Evolutionary conservation across 192 early-diverging fungal species (phyloP).

Genomic region (Coemansia sp.): DNA sequence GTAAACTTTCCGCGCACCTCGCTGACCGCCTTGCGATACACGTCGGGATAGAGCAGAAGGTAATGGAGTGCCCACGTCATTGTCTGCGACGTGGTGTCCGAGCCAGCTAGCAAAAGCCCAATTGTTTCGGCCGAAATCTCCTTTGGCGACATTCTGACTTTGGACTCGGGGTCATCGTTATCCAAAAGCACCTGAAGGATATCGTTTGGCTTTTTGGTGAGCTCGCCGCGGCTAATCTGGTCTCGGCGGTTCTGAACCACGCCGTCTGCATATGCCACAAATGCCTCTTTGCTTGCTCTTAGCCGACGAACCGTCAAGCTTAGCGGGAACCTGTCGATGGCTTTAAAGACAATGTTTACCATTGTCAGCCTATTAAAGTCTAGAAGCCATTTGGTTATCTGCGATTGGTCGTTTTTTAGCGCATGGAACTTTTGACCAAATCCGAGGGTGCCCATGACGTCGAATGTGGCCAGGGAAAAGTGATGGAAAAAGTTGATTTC

Average conservation of each 20-base stretch:
- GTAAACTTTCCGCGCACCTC: slow-evolving; percentile 24
- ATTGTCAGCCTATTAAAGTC: slow-evolving; percentile 14
- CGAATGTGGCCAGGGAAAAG: slow-evolving; percentile 27
- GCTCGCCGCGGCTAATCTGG: neutral
- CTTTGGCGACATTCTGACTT: slow-evolving; percentile 25
- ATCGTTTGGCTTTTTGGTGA: slow-evolving; percentile 16
- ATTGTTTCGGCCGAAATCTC: slow-evolving; percentile 40
- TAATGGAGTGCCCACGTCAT: slow-evolving; percentile 37
- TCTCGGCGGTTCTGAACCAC: slow-evolving; percentile 22
- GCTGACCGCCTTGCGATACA: slow-evolving; percentile 6
- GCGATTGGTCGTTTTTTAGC: slow-evolving; percentile 13
- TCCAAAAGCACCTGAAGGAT: slow-evolving; percentile 45
- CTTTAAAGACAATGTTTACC: neutral
- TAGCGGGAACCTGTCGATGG: neutral
- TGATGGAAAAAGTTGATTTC: slow-evolving; percentile 24
- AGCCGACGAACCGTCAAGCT: neutral
- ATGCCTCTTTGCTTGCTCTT: slow-evolving; percentile 18
- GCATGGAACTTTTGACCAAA: slow-evolving; percentile 40
- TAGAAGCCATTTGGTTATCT: slow-evolving; percentile 23
- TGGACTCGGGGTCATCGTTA: slow-evolving; percentile 29
- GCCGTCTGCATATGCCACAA: slow-evolving; percentile 21
- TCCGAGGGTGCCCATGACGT: slow-evolving; percentile 27
- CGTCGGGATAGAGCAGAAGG: slow-evolving; percentile 37
- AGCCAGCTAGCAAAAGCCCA: slow-evolving; percentile 33
- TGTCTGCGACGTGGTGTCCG: slow-evolving; percentile 34